Evolutionary conservation across 2,329 filamentous ascomycete genomes (phyloP).

Genomic region (Monilinia aucupariae): DNA sequence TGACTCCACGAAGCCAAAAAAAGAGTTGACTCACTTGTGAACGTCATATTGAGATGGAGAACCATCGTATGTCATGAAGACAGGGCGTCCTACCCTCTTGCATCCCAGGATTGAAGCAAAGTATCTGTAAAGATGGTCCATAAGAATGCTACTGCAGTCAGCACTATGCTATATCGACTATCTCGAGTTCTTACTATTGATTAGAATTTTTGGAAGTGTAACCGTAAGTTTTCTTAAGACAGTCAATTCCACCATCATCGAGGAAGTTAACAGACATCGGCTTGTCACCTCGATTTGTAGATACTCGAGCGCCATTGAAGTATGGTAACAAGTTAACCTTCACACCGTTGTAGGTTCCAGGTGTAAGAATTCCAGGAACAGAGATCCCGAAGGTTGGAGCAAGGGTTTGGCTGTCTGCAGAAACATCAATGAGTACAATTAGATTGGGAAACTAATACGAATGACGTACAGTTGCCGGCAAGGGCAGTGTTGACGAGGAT

Average conservation of each 20-base stretch:
- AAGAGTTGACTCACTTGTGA: slow-evolving; percentile 40
- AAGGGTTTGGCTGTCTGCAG: slow-evolving; percentile 41
- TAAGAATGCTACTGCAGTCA: slow-evolving; percentile 38
- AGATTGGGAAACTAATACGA: neutral
- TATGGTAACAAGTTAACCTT: slow-evolving; percentile 54
- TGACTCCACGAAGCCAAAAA: neutral
- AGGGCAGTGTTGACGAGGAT: slow-evolving; percentile 58
- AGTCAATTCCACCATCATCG: slow-evolving; percentile 52
- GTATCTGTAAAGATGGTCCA: slow-evolving; percentile 58
- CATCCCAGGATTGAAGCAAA: slow-evolving; percentile 56
- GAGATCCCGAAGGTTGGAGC: slow-evolving; percentile 40
- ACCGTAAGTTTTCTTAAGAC: slow-evolving; percentile 25
- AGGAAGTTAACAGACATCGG: slow-evolving; percentile 52
- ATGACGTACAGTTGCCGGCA: slow-evolving; percentile 51
- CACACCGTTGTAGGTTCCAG: slow-evolving; percentile 45
- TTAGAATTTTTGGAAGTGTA: slow-evolving; percentile 36
- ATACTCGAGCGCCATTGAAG: slow-evolving; percentile 51
- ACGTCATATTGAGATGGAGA: slow-evolving; percentile 45
- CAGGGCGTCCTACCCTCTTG: slow-evolving; percentile 44
- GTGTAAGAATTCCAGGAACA: slow-evolving; percentile 53
- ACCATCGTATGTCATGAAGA: slow-evolving; percentile 46
- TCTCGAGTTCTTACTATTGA: slow-evolving; percentile 45
- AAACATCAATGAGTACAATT: slow-evolving; percentile 1
- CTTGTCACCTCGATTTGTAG: slow-evolving; percentile 47
- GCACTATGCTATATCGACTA: neutral